phyloP scores from a whole-genome alignment of 495 filamentous ascomycete genomes.

The Podospora tetraspora region DNA sequence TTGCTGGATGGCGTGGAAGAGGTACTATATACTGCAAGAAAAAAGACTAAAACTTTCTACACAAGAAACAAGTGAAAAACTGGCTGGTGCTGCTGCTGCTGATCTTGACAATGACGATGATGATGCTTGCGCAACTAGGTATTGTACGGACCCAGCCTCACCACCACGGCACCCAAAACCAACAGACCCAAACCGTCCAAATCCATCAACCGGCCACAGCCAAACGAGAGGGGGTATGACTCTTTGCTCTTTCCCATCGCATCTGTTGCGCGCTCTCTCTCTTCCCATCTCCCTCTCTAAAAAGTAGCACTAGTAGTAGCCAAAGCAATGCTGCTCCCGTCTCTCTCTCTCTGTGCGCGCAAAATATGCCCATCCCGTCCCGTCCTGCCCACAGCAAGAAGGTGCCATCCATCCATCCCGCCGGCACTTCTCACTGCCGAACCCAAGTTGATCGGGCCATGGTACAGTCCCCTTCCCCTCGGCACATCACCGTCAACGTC shows the following conservation, averaged over 20 bases:
- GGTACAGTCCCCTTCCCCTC: not conserved
- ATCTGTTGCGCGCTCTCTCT: not conserved
- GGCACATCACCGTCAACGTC: not conserved
- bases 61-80: not conserved
- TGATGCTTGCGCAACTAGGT: not conserved
- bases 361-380: not conserved
- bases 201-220: not conserved
- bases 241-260: not conserved
- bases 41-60: not conserved
- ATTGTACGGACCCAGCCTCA: not conserved
- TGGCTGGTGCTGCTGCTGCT: no score
- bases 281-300: not conserved
- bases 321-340: not conserved
- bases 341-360: not conserved
- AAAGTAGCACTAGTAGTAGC: not conserved
- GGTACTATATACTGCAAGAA: not conserved
- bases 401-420: not conserved
- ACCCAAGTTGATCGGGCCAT: not conserved
- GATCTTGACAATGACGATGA: not conserved
- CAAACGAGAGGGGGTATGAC: not conserved
- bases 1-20: not conserved
- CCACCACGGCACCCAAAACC: not conserved
- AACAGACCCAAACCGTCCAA: not conserved
- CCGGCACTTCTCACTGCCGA: not conserved
- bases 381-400: not conserved